phyloP scores from a whole-genome alignment of 2,329 filamentous ascomycete genomes.

The Orbilia oligospora region DNA sequence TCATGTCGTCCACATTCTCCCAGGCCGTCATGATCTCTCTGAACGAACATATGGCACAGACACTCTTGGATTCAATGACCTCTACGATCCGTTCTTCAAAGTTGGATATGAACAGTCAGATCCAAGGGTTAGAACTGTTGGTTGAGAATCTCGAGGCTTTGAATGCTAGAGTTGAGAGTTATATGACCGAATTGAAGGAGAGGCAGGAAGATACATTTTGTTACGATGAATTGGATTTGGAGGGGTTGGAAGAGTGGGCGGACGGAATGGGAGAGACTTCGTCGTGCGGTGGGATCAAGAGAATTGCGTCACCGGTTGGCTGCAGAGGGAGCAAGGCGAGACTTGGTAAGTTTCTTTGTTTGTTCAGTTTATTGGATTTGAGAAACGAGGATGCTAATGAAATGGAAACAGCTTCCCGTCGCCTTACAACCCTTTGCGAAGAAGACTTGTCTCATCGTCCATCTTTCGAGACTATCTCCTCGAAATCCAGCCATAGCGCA shows the following conservation, averaged over 20 bases:
- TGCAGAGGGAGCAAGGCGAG: constrained; percentile 1
- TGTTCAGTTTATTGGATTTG: background rate
- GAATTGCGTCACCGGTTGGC: constrained; percentile 45
- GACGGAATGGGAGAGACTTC: background rate
- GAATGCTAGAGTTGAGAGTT: constrained; percentile 37
- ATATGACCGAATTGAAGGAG: constrained; percentile 48
- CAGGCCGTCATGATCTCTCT: constrained; percentile 55
- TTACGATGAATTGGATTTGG: constrained; percentile 57
- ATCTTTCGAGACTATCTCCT: constrained; percentile 47
- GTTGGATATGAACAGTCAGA: constrained; percentile 46
- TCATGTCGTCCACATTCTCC: constrained; percentile 55
- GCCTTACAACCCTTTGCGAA: constrained; percentile 50
- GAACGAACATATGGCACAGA: constrained; percentile 59
- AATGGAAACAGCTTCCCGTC: constrained; percentile 30
- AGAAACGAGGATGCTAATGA: constrained; percentile 23
- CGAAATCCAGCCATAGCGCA: constrained; percentile 9
- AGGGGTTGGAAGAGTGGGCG: constrained; percentile 43
- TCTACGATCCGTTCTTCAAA: constrained; percentile 54
- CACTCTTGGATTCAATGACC: constrained; percentile 46
- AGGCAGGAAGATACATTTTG: constrained; percentile 50
- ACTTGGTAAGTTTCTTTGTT: constrained; percentile 36
- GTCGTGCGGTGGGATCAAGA: constrained; percentile 6
- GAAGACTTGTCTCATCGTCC: constrained; percentile 18
- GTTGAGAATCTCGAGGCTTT: constrained; percentile 52
- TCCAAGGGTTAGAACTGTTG: constrained; percentile 56